Evolutionary conservation across 139 green algal genomes (phyloP), one percentile per base, ranked within the genome.

Genomic region (Tetradesmus obliquus): DNA sequence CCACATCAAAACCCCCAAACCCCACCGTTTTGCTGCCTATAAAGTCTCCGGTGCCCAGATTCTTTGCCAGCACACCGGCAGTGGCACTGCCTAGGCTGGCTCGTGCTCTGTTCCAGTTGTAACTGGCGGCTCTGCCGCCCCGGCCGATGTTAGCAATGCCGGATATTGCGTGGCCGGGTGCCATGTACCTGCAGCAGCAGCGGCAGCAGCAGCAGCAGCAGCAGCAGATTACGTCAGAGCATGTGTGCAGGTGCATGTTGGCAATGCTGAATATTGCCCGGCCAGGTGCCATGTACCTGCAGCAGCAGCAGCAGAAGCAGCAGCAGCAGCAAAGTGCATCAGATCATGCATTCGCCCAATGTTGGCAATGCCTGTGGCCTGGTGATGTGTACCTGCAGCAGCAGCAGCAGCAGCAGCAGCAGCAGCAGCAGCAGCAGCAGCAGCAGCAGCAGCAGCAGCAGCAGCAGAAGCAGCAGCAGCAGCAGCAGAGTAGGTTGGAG

Each of bases 81-180:
- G 20, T 69, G 2, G 83, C 83, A 20, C n/a, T 53, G 8, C 83
- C 83, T 20, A 88, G 22, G 5, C 5, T 20, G 3, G 83, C 66
- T 4, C 83, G 19, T 0, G 83, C 83, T 1, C 83, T 9, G 83
- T 76, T 88, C 58, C 58, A 45, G 8, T 45, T 55, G 24, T 79
- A 79, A n/a, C 4, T 15, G n/a, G 12, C 12, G 8, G n/a, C 83
- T 13, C 6, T 10, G 10, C 83, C 83, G 10, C 83, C 83, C 2
- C 83, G 55, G 2, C 83, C 83, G 19, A 88, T 88, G 83, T 88
- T 88, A 1, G 24, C 83, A 20, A 55, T 22, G 19, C 83, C 83
- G 1, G 83, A 88, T 4, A 88, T 15, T 7, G 83, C 83, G 22
- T 76, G 57, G 22, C 83, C 83, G 1, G 83, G 83, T 15, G 83